These are phyloP conservation scores for Arabidopsis arenosa DNA, from an alignment of 345 rosid species.

Conservation along the genomic window DNA sequence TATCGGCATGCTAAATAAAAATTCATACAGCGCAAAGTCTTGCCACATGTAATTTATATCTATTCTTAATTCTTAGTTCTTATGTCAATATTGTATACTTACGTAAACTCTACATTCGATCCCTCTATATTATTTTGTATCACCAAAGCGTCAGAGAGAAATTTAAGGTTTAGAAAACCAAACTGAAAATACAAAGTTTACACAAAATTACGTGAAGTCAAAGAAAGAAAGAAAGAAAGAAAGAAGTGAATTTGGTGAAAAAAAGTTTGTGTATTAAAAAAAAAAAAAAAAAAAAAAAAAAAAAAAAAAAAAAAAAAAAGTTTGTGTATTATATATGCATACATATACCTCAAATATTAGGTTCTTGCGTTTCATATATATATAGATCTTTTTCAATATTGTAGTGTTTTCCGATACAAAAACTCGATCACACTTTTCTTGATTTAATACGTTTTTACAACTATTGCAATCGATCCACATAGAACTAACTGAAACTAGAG, in stretches of 20 bases:
- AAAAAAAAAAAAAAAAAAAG: too few species aligned
- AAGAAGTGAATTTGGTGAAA: not conserved
- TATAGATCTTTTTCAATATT: not conserved
- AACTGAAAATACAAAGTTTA: not conserved
- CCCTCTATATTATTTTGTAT: not conserved
- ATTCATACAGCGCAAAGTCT: not conserved
- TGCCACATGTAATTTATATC: constrained; percentile 6
- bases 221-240: too few species aligned
- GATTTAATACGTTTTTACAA: too few species aligned
- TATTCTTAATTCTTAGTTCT: not conserved
- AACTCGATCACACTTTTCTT: too few species aligned
- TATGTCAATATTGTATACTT: not conserved
- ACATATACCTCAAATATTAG: not conserved
- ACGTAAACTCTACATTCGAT: not conserved
- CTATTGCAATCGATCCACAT: too few species aligned
- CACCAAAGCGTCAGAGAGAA: not conserved
- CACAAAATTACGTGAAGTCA: too few species aligned
- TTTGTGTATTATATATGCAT: not conserved
- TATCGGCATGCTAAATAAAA: constrained; percentile 33
- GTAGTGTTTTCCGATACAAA: not conserved
- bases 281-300: too few species aligned
- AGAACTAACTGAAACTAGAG: too few species aligned
- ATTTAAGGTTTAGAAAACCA: not conserved
- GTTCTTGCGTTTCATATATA: too few species aligned
- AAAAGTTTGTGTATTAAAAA: not conserved